These are phyloP conservation scores for Aspergillus pseudonomiae DNA, from an alignment of 2,329 filamentous ascomycete genomes.

Conservation along the genomic window DNA sequence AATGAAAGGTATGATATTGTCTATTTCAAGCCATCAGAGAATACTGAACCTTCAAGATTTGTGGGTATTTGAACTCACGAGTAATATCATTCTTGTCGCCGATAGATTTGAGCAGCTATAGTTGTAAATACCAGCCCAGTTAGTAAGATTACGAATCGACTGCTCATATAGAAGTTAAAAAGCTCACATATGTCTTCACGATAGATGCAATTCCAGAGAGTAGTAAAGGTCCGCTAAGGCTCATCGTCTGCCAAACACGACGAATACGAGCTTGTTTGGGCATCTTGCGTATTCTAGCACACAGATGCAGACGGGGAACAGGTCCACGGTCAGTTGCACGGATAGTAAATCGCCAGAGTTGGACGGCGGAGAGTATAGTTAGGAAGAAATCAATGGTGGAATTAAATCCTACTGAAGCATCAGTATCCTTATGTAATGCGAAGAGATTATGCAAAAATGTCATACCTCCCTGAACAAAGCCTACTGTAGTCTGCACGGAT, in stretches of 20 bases:
- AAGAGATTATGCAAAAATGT: too few relatives aligned
- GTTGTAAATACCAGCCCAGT: neutral
- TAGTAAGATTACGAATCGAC: neutral
- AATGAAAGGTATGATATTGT: neutral
- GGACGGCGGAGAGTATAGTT: too few relatives aligned
- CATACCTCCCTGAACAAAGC: too few relatives aligned
- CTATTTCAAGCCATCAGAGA: neutral
- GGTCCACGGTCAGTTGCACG: too few relatives aligned
- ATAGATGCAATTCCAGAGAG: conserved; percentile 40
- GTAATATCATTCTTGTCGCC: neutral
- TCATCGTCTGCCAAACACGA: conserved; percentile 40
- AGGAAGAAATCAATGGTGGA: too few relatives aligned
- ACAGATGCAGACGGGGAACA: conserved; percentile 29
- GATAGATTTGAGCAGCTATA: neutral
- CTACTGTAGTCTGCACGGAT: too few relatives aligned
- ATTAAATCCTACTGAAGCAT: too few relatives aligned
- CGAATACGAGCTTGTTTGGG: conserved; percentile 31
- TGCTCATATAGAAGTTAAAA: neutral
- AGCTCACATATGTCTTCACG: conserved; percentile 35
- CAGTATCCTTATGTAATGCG: too few relatives aligned
- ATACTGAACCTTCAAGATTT: neutral
- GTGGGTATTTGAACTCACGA: neutral
- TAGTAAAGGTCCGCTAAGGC: conserved; percentile 37
- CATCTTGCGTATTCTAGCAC: conserved; percentile 34
- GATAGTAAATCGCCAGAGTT: too few relatives aligned